phyloP scores from a whole-genome alignment of 495 filamentous ascomycete species.

The Corynascus novoguineensis region DNA sequence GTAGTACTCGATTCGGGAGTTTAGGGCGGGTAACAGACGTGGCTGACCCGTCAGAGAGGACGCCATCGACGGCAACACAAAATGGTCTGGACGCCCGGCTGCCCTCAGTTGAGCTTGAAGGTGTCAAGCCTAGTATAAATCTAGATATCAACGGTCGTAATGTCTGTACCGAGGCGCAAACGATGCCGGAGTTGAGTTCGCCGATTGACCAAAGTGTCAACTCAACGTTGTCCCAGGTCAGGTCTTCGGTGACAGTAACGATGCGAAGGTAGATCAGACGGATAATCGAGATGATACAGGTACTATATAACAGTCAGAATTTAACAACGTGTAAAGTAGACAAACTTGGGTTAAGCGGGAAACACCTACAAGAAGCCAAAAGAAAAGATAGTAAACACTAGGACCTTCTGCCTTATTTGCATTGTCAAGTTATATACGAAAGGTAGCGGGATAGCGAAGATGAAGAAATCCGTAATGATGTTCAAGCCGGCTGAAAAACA shows the following conservation, averaged over 20 bases:
- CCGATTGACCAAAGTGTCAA: constrained; percentile 27
- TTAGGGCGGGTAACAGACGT: too few relatives aligned
- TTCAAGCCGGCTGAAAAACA: constrained; percentile 38
- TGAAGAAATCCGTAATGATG: constrained; percentile 36
- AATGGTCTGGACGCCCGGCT: not conserved
- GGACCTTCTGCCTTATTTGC: constrained; percentile 27
- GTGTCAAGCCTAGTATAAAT: not conserved
- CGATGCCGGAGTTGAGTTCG: constrained; percentile 24
- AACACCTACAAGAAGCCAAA: constrained; percentile 21
- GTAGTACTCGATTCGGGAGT: too few relatives aligned
- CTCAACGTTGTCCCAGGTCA: constrained; percentile 23
- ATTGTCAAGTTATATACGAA: constrained; percentile 31
- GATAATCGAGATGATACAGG: constrained; percentile 27
- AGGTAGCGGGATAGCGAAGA: constrained; percentile 35
- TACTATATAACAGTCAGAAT: not conserved
- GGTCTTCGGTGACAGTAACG: constrained; percentile 14
- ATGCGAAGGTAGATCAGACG: constrained; percentile 23
- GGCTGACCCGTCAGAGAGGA: too few relatives aligned
- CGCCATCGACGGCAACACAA: too few relatives aligned
- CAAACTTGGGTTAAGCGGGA: not conserved
- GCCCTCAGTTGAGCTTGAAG: not conserved
- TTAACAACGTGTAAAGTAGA: not conserved
- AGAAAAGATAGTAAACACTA: constrained; percentile 18
- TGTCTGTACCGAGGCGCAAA: not conserved
- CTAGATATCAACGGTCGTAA: not conserved